A percentile compares a stretch with the other conserved stretches of the same genome.
These are phyloP conservation scores for Kuraishia ogatae DNA, from an alignment of 805 yeast species.

Conservation along the genomic window DNA sequence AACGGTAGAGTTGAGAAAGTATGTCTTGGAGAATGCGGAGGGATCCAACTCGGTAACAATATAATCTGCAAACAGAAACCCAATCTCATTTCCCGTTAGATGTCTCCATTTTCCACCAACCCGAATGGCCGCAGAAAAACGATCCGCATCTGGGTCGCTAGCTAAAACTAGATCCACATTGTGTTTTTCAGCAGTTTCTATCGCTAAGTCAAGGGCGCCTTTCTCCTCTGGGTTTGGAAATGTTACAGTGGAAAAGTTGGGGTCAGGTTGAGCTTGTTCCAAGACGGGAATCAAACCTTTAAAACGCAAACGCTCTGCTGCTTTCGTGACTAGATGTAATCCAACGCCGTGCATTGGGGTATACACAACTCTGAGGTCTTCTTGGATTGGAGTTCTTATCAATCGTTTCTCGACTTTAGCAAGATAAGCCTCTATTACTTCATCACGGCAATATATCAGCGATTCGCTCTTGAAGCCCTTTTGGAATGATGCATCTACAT, in stretches of 20 bases:
- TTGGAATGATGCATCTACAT: conserved; percentile 22
- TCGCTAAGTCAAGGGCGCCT: conserved; percentile 79
- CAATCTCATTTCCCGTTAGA: conserved; percentile 87
- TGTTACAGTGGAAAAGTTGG: conserved; percentile 73
- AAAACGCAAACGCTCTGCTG: conserved; percentile 26
- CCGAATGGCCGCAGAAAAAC: conserved; percentile 76
- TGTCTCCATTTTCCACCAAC: conserved; percentile 55
- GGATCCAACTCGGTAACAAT: conserved; percentile 24
- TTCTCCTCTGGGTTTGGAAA: conserved; percentile 96
- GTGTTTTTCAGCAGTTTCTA: conserved; percentile 43
- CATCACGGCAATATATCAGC: conserved; percentile 32
- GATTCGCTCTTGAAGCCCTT: conserved; percentile 7
- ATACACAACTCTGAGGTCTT: conserved; percentile 53
- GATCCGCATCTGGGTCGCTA: conserved; percentile 95
- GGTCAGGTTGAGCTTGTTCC: conserved; percentile 72
- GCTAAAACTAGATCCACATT: conserved; percentile 58
- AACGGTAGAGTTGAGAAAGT: conserved; percentile 81
- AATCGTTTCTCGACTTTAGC: conserved; percentile 22
- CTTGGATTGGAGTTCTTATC: conserved; percentile 16
- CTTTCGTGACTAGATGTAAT: conserved; percentile 40
- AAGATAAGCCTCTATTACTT: conserved; percentile 33
- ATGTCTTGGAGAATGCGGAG: conserved; percentile 27
- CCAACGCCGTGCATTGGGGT: conserved; percentile 99
- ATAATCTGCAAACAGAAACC: conserved; percentile 71
- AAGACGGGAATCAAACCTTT: conserved; percentile 32